A percentile compares a stretch with the other conserved stretches of the same genome.
Evolutionary conservation across 75 land plant genomes (phyloP).

Genomic region (Sequoia sempervirens): DNA sequence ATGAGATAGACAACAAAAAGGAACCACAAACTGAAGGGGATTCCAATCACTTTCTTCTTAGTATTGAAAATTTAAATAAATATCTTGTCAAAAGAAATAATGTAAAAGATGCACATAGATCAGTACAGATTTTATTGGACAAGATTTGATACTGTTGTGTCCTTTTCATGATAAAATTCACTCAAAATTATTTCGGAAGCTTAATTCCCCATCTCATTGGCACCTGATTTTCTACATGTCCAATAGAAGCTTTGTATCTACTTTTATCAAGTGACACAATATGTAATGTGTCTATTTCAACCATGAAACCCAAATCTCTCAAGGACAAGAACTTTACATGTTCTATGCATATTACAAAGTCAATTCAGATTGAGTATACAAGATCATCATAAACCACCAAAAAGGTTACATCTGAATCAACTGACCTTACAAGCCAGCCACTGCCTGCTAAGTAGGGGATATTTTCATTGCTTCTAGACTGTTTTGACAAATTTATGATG

Average conservation of each 20-base stretch:
- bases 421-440: not conserved
- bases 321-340: not conserved
- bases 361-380: not conserved
- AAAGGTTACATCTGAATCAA: not conserved
- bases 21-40: not conserved
- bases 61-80: not conserved
- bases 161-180: not conserved
- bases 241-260: not conserved
- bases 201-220: not conserved
- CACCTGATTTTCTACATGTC: not conserved
- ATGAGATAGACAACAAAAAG: not conserved
- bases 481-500: not conserved
- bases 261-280: not conserved
- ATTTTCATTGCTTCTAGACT: slow-evolving; percentile 1
- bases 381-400: not conserved
- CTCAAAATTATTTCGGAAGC: not conserved
- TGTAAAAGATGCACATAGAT: not conserved
- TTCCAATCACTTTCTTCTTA: not conserved
- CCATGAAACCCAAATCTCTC: not conserved
- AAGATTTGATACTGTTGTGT: not conserved
- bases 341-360: not conserved
- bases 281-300: not conserved
- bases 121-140: not conserved
- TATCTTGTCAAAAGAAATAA: not conserved
- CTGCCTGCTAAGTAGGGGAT: not conserved